Percentiles rank a stretch among this genome's conserved stretches.
Evolutionary conservation across 805 yeast species (phyloP).

Genomic region (baker's yeast (Saccharomyces cerevisiae)): DNA sequence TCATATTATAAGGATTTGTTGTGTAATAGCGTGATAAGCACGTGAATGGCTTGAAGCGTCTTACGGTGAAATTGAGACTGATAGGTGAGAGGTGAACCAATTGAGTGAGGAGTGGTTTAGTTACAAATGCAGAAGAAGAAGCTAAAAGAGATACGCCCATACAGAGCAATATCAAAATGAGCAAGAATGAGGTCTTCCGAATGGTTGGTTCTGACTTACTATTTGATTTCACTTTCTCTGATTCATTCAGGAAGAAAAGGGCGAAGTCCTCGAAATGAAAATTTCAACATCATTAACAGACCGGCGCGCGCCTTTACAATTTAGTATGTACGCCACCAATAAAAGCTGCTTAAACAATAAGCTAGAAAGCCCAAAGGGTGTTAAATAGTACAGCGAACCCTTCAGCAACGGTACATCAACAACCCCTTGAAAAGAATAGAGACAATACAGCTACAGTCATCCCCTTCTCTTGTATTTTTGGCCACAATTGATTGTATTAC

Average conservation of each 20-base stretch:
- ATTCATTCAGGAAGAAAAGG: neutral
- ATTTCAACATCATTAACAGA: neutral
- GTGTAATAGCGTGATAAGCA: neutral
- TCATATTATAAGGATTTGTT: neutral
- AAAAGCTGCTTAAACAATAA: neutral
- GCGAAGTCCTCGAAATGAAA: neutral
- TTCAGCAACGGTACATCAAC: neutral
- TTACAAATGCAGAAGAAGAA: neutral
- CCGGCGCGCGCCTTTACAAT: neutral
- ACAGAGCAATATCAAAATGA: constrained; percentile 1
- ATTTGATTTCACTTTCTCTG: neutral
- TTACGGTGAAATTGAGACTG: neutral
- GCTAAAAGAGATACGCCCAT: constrained; percentile 8
- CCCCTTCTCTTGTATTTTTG: neutral
- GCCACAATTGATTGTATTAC: neutral
- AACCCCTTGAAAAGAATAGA: neutral
- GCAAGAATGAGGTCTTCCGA: neutral
- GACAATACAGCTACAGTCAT: neutral
- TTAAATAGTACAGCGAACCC: neutral
- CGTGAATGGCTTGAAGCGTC: neutral
- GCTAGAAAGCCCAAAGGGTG: neutral
- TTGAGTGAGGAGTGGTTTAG: neutral
- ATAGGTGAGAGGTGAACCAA: neutral
- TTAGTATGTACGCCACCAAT: neutral
- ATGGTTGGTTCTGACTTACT: neutral